Evolutionary conservation across 2,329 filamentous ascomycete species (phyloP), one percentile per base, ranked within the genome.

Genomic region (Arthrobotrys musiformis): DNA sequence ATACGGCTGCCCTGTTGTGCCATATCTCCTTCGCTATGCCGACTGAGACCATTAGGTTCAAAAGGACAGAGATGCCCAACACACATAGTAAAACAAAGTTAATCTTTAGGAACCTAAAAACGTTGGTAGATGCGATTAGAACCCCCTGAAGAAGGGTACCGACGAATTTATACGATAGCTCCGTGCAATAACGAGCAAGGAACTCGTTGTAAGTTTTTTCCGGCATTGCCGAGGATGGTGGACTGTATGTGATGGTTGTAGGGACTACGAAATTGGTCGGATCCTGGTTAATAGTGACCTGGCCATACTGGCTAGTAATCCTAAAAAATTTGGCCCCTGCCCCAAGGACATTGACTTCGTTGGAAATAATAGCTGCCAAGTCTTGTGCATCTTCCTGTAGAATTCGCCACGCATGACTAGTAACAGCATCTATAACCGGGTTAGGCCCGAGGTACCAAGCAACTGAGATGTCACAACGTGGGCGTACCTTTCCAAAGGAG

Each of bases 401-500:
- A 2, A 76, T 60, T 19, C 52, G 72, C 24, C 58, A 70, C 17
- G 64, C 72, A 19, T 60, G 40, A 8, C 26, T 68, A 24, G 30
- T 44, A 24, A 76, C 56, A 19, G 72, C 26, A 30, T 70, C 72
- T 54, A 42, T 40, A 28, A 5, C 8, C 15, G 15, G 2, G n/a
- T 33, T 22, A 58, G 54, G 26, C 28, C 50, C n/a, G 3, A n/a
- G 15, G 48, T 13, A 28, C n/a, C 15, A 6, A 40, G 1, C 11
- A 40, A 17, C 15, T 11, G 0, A 13, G 33, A 24, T 15, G 8
- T 13, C n/a, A 11, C 2, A 24, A 24, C 15, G 17, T 24, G 30
- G 15, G 40, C 73, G 11, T 58, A 80, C 85, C 82, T 81, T 84
- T 84, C 44, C 86, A 82, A 30, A 86, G 81, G 58, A 82, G 86